Evolutionary conservation across 805 yeast species (phyloP).

Genomic region (Myxozyma melibiosi): DNA sequence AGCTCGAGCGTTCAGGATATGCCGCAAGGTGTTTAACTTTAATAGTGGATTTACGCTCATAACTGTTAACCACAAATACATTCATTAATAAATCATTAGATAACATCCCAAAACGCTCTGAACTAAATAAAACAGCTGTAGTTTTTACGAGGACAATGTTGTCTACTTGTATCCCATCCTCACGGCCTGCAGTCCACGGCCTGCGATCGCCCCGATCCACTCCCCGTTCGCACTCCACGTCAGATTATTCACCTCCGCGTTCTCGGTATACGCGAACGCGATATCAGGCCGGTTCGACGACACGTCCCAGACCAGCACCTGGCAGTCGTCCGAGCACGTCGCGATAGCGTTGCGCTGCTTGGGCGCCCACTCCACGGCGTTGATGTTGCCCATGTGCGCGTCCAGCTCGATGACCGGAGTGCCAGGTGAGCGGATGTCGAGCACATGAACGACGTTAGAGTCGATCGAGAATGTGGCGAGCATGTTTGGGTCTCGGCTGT

Average conservation of each 20-base stretch:
- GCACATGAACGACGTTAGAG: conserved; percentile 62
- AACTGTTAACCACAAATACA: too few relatives aligned
- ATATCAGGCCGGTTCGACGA: conserved; percentile 21
- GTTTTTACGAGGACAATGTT: too few relatives aligned
- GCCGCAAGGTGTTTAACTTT: too few relatives aligned
- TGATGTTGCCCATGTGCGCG: conserved; percentile 69
- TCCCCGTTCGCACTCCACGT: conserved; percentile 73
- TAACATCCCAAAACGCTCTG: too few relatives aligned
- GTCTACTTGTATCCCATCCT: conserved; percentile 4
- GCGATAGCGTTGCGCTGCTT: conserved; percentile 59
- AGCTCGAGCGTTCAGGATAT: too few relatives aligned
- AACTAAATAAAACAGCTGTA: too few relatives aligned
- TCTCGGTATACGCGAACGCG: conserved; percentile 58
- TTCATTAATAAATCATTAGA: too few relatives aligned
- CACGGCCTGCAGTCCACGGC: conserved; percentile 69
- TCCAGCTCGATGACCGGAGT: conserved; percentile 69
- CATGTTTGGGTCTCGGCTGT: conserved; percentile 77
- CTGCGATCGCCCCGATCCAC: conserved; percentile 78
- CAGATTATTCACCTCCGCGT: conserved; percentile 73
- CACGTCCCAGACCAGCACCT: conserved; percentile 64
- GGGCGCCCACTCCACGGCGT: conserved; percentile 86
- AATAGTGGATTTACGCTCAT: too few relatives aligned
- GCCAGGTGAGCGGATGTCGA: conserved; percentile 90
- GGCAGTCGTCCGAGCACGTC: conserved; percentile 67
- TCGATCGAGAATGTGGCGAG: conserved; percentile 80